Conservation (phyloP, 495 filamentous ascomycete species). For the Aspergillus affinis region DNA sequence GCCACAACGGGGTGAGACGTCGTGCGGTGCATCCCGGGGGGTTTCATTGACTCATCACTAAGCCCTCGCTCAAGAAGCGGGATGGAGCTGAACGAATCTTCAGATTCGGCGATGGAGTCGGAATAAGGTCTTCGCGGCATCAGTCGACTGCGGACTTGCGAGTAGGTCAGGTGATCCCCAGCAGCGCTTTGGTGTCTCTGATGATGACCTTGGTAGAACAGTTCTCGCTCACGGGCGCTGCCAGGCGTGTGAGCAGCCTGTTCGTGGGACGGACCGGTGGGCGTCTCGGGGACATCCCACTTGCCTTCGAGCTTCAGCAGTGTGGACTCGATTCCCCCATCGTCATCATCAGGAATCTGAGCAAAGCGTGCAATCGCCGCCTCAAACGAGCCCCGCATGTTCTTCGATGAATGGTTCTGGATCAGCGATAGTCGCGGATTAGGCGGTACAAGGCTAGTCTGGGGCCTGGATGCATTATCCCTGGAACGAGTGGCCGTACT, state of each 20-base stretch:
- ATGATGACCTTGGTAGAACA: conserved; percentile 7
- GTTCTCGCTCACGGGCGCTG: conserved; percentile 9
- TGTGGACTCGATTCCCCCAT: conserved; percentile 92
- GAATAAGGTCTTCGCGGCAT: conserved; percentile 37
- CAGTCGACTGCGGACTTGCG: conserved; percentile 30
- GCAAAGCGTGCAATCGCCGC: conserved; percentile 85
- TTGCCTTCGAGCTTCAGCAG: conserved; percentile 91
- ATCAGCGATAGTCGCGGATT: conserved; percentile 61
- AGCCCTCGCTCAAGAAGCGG: conserved; percentile 74
- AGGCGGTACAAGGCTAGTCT: conserved; percentile 36
- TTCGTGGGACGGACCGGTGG: not conserved
- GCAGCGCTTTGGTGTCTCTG: conserved; percentile 27
- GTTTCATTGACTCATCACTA: conserved; percentile 56
- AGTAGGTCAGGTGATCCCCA: conserved; percentile 31
- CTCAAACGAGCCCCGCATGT: conserved; percentile 85
- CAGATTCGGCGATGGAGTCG: conserved; percentile 50
- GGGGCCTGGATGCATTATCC: conserved; percentile 30
- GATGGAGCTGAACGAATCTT: conserved; percentile 74
- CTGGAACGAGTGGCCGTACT: conserved; percentile 22
- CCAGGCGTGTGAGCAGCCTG: not conserved
- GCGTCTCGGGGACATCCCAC: conserved; percentile 37
- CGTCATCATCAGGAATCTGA: conserved; percentile 85
- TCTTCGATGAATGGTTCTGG: conserved; percentile 71
- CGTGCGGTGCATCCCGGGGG: conserved; percentile 23
- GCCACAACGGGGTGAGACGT: conserved; percentile 3